Evolutionary conservation across 2,329 filamentous ascomycete species (phyloP).

Genomic region (Aspergillus tanneri): DNA sequence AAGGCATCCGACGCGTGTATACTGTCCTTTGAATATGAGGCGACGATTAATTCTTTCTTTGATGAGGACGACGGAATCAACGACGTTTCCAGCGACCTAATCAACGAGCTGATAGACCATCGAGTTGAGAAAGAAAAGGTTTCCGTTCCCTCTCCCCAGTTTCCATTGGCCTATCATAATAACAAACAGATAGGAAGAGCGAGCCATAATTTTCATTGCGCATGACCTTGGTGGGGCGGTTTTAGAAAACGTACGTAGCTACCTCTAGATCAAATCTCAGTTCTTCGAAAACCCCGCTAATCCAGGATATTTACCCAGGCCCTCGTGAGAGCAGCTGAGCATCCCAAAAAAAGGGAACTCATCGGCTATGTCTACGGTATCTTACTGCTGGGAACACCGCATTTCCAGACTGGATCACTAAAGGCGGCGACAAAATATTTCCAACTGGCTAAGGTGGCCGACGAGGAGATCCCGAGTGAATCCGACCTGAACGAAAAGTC

Average conservation of each 20-base stretch:
- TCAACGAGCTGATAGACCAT: slow-evolving; percentile 7
- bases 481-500: slow-evolving; percentile 1
- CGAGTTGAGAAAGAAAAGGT: slow-evolving; percentile 5
- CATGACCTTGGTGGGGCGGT: slow-evolving; percentile 2
- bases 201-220: slow-evolving; percentile 3
- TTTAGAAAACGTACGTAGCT: slow-evolving; percentile 3
- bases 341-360: slow-evolving; percentile 1
- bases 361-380: background rate
- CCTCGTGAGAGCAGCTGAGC: slow-evolving; percentile 1
- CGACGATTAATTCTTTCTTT: background rate
- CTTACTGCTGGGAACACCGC: too few relatives aligned
- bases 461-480: background rate
- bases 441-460: background rate
- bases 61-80: slow-evolving; percentile 4
- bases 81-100: slow-evolving; percentile 2
- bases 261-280: background rate
- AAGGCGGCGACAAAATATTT: background rate
- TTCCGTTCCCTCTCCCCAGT: background rate
- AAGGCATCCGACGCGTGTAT: slow-evolving; percentile 3
- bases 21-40: slow-evolving; percentile 4
- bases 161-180: background rate
- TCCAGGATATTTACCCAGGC: background rate
- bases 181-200: slow-evolving; percentile 1
- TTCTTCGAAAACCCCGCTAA: background rate
- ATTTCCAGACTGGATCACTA: too few relatives aligned